Base-by-base conservation (phyloP, 495 filamentous ascomycete genomes). In the Articulospora tetracladia region DNA sequence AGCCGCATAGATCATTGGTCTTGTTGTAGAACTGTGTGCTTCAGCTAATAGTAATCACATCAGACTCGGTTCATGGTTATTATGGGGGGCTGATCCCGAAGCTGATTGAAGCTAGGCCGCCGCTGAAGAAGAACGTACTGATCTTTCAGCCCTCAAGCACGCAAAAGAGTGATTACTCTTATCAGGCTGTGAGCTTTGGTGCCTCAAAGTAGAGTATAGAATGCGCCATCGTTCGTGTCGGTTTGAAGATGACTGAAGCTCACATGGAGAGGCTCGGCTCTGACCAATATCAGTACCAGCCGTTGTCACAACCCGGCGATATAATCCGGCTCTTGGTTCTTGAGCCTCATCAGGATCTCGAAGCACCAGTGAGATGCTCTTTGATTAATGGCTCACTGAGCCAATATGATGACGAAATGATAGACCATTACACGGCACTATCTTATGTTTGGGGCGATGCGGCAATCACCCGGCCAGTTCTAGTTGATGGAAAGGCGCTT, bases 391-490 rank as follows among this genome's bases (percentile, higher is more conserved):
- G 56, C 0, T 49, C 61, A 11, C 59, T 70, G 7, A 20, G 30
- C 4, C 15, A 22, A 22, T 52, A 20, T 20, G 50, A 58, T 1
- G 39, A 61, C 7, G 63, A 67, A 24, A 41, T 70, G 3, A 54
- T 66, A 2, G 62, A 67, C 6, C 54, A 44, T 1, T 69, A 69
- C 27, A 59, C 51, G 0, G 69, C 69, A 23, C 51, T 70, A 1
- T 70, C 69, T 3, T 70, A 70, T 48, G 64, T 69, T 20, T 70
- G 67, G 69, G 67, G 69, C 6, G 28, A 41, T 23, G 15, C 30
- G 22, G 3, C 15, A 1, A 39, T 36, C 19, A 36, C 32, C 15
- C 27, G 19, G 7, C 56, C 57, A 12, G 47, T 59, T 20, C 23
- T 39, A 4, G 27, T 59, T 8, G 47, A 59, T 22, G 47, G 39